Percentiles rank a stretch among this genome's conserved stretches.
Conservation (phyloP, 768 basidiomycete species). For the Cyathus striatus region DNA sequence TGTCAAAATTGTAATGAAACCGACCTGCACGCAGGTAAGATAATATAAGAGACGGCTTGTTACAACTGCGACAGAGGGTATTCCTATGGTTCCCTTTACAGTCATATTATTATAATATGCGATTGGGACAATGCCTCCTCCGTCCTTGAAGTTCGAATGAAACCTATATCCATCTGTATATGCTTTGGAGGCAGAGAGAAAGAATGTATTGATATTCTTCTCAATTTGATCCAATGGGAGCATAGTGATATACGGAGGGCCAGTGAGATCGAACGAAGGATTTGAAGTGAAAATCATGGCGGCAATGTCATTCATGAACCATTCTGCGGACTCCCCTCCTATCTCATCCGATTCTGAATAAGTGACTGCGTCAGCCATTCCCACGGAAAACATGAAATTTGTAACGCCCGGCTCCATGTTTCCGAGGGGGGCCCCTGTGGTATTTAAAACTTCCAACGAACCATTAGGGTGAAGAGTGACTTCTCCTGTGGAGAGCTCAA, state of each 20-base stretch:
- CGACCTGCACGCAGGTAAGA: no score
- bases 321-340: neutral
- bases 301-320: slow-evolving; percentile 4
- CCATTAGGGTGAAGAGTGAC: neutral
- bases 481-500: slow-evolving; percentile 2
- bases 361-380: slow-evolving; percentile 1
- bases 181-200: slow-evolving; percentile 7
- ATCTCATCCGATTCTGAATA: no score
- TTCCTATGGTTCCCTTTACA: no score
- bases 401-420: slow-evolving; percentile 4
- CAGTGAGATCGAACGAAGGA: slow-evolving; percentile 3
- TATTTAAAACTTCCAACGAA: neutral
- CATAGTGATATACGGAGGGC: slow-evolving; percentile 1
- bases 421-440: slow-evolving; percentile 1
- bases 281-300: slow-evolving; percentile 5
- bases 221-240: slow-evolving; percentile 1
- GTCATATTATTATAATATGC: no score
- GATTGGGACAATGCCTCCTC: no score
- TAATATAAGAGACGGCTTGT: no score
- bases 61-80: no score
- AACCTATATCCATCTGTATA: slow-evolving; percentile 8
- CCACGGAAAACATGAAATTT: slow-evolving; percentile 6
- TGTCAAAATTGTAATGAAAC: no score
- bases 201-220: slow-evolving; percentile 6
- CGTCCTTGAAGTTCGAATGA: no score